These are phyloP conservation scores for Ceratocystis cacaofunesta DNA, from an alignment of 2,329 filamentous ascomycete genomes.

Conservation along the genomic window DNA sequence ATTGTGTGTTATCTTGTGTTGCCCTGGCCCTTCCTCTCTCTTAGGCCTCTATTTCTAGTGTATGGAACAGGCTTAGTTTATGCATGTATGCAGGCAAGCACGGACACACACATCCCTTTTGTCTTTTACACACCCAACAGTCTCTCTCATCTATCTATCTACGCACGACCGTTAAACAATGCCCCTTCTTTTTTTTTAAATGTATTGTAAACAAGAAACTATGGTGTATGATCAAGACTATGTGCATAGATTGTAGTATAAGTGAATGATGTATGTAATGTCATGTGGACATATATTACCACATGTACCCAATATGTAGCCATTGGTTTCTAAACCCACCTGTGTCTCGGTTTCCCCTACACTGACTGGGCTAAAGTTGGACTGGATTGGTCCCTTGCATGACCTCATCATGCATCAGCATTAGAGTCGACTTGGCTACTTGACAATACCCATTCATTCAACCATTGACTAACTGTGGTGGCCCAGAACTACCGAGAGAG, in stretches of 20 bases:
- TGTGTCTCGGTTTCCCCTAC: neutral
- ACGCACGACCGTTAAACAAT: slow-evolving; percentile 1
- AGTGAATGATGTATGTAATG: too few relatives aligned
- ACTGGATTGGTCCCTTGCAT: neutral
- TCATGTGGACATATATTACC: too few relatives aligned
- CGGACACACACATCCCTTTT: neutral
- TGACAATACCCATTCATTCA: neutral
- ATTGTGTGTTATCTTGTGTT: too few relatives aligned
- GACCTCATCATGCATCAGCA: neutral
- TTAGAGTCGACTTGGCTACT: neutral
- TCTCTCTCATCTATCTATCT: neutral
- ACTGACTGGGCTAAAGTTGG: too few relatives aligned
- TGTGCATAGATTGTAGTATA: too few relatives aligned
- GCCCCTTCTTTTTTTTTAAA: neutral
- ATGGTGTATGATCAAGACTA: too few relatives aligned
- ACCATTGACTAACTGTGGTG: neutral
- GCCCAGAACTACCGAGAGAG: too few relatives aligned
- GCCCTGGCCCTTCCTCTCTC: too few relatives aligned
- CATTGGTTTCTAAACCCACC: neutral
- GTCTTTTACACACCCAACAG: neutral
- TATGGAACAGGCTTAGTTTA: too few relatives aligned
- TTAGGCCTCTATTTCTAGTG: too few relatives aligned
- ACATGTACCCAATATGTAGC: too few relatives aligned
- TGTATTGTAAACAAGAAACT: neutral
- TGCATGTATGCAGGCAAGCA: too few relatives aligned